Conservation (phyloP, 495 filamentous ascomycete species). For the Letharia columbiana region DNA sequence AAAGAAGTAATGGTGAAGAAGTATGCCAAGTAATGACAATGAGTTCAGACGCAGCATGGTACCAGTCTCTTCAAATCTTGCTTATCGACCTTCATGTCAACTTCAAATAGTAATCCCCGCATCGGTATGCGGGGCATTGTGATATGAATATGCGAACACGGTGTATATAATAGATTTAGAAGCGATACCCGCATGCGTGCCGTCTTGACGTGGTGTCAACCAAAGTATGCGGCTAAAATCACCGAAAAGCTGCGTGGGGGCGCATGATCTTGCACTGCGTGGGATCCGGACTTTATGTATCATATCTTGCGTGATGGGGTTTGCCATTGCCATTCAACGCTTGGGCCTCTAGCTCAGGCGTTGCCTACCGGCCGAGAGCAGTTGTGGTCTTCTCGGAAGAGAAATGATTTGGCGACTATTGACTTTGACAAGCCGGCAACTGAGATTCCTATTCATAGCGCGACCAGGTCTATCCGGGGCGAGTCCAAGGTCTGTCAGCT, state of each 20-base stretch:
- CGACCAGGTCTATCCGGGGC: background rate
- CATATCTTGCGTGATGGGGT: background rate
- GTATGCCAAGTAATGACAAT: background rate
- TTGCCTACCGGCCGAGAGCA: background rate
- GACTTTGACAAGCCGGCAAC: background rate
- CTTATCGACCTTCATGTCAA: background rate
- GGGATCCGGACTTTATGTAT: background rate
- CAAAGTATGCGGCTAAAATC: background rate
- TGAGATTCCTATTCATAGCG: background rate
- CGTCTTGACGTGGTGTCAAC: background rate
- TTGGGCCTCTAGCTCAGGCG: background rate
- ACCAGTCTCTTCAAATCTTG: background rate
- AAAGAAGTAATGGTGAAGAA: background rate
- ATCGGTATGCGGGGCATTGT: background rate
- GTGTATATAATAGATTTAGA: background rate
- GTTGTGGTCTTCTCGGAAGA: background rate
- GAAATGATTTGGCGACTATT: background rate
- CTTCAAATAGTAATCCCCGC: background rate
- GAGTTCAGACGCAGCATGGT: background rate
- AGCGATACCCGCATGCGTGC: background rate
- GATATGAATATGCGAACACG: background rate
- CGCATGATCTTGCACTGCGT: background rate
- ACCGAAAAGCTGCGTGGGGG: background rate
- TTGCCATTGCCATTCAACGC: background rate
- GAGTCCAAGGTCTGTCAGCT: background rate